A percentile compares a stretch with the other conserved stretches of the same genome.
Conservation (phyloP, 129 eudicot genomes). For the Chrysanthemum seticuspe region DNA sequence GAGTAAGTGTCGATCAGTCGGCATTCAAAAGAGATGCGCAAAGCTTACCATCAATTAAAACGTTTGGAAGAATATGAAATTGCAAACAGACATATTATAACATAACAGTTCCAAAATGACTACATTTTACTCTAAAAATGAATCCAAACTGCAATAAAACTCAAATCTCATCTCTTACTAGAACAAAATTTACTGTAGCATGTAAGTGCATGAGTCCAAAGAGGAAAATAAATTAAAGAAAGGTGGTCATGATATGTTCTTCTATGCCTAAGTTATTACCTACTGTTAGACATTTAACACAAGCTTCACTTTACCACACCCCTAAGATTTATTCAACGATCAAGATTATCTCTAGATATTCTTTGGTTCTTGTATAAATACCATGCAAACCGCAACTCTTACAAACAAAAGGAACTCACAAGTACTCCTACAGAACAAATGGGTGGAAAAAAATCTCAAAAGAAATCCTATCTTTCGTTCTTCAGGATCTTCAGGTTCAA, state of each 20-base stretch:
- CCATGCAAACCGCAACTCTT: neutral
- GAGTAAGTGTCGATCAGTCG: too few species aligned
- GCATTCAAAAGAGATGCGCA: too few species aligned
- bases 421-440: neutral
- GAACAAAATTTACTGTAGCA: too few species aligned
- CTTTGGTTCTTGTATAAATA: neutral
- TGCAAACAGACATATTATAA: too few species aligned
- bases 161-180: too few species aligned
- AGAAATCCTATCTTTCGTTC: slow-evolving; percentile 9
- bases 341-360: slow-evolving; percentile 7
- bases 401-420: slow-evolving; percentile 6
- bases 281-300: neutral
- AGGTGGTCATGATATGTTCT: slow-evolving; percentile 8
- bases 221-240: too few species aligned
- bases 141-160: too few species aligned
- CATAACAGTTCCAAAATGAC: too few species aligned
- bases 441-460: slow-evolving; percentile 16
- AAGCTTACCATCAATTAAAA: too few species aligned
- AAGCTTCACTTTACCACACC: neutral
- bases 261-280: slow-evolving; percentile 17
- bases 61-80: too few species aligned
- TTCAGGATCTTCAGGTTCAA: slow-evolving; percentile 15
- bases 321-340: slow-evolving; percentile 4
- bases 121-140: too few species aligned
- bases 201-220: too few species aligned